Percentiles rank a stretch among this genome's conserved stretches.
phyloP scores from a whole-genome alignment of 371 early-diverging fungal genomes.

The Smittium culicis region DNA sequence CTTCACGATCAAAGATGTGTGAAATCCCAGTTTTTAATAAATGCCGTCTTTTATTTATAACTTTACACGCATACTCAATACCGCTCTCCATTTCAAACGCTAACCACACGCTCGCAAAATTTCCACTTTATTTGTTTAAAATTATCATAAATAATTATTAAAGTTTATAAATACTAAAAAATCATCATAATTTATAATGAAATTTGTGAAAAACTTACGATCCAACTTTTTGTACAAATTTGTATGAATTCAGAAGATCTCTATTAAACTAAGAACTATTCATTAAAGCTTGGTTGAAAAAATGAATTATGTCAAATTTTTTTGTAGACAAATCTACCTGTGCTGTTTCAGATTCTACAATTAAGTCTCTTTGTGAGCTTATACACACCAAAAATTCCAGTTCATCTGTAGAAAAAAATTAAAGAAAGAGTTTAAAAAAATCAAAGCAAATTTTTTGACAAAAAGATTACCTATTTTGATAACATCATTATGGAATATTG shows the following conservation, averaged over 20 bases:
- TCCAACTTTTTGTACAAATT: not conserved
- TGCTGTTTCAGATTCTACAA: not conserved
- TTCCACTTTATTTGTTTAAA: slow-evolving; percentile 12
- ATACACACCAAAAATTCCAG: not conserved
- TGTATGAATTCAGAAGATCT: not conserved
- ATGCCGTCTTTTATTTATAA: slow-evolving; percentile 27
- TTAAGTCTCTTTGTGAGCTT: not conserved
- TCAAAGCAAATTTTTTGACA: not conserved
- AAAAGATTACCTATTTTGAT: not conserved
- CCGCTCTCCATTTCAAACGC: slow-evolving; percentile 26
- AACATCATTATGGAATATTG: not conserved
- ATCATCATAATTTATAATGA: not conserved
- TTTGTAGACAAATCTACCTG: not conserved
- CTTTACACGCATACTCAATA: slow-evolving; percentile 26
- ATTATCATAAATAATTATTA: not conserved
- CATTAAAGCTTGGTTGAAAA: no score
- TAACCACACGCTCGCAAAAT: slow-evolving; percentile 33
- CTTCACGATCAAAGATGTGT: slow-evolving; percentile 28
- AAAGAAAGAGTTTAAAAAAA: not conserved
- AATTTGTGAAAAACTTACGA: not conserved
- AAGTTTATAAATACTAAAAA: not conserved
- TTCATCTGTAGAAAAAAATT: not conserved
- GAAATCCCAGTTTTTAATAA: slow-evolving; percentile 25
- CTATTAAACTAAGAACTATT: not conserved
- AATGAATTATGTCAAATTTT: no score